Conservation (phyloP, 306 rosid species). For the Rosa multiflora region DNA sequence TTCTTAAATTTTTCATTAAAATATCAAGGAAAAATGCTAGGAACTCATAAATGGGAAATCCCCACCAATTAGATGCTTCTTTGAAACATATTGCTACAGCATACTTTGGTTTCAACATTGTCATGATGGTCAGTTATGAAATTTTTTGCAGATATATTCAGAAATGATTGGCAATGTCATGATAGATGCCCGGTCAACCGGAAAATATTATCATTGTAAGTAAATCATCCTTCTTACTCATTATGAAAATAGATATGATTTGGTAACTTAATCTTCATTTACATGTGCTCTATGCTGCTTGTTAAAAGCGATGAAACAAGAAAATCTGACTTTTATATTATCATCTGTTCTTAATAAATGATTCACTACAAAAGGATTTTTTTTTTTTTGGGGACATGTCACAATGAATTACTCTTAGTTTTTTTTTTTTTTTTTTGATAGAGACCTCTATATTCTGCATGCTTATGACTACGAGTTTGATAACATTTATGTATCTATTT, state of each 20-base stretch:
- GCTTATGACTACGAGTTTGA: neutral
- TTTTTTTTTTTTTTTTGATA: too few relatives aligned
- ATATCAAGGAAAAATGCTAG: neutral
- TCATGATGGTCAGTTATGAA: conserved; percentile 16
- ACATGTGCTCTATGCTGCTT: neutral
- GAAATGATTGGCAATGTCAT: conserved; percentile 99
- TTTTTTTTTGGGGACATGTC: neutral
- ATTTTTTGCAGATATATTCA: conserved; percentile 74
- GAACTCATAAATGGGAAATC: neutral
- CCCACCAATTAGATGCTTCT: neutral
- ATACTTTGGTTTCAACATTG: neutral
- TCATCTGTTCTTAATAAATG: too few relatives aligned
- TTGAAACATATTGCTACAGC: neutral
- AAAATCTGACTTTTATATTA: neutral
- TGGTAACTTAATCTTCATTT: neutral
- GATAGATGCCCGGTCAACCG: conserved; percentile 97
- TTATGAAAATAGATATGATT: neutral
- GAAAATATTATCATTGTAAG: conserved; percentile 98
- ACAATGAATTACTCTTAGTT: neutral
- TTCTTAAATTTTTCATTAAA: neutral
- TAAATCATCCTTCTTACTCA: conserved; percentile 2
- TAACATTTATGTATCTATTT: neutral
- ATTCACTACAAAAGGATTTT: too few relatives aligned
- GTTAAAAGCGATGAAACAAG: neutral
- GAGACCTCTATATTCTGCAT: neutral